Evolutionary conservation across 2,329 filamentous ascomycete genomes (phyloP), one percentile per base, ranked within the genome.

Genomic region (Epichloe sp.): DNA sequence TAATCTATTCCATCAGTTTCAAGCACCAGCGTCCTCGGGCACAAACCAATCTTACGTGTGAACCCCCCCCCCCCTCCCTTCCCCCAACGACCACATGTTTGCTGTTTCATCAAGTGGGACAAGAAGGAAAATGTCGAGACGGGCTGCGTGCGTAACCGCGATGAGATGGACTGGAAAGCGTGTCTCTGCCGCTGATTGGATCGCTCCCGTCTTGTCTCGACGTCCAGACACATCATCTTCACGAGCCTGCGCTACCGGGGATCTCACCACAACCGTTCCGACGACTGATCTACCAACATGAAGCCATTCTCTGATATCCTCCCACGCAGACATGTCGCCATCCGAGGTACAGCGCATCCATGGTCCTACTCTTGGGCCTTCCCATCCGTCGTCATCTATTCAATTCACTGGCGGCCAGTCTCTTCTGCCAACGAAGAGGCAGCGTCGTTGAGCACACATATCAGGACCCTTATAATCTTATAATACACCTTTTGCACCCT

Each of bases 321-420:
- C 8, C 7, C 26, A 31, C 26, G 26, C 8, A 21, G 26, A 35
- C 47, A 34, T 49, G 31, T 37, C 8, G 41, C 48, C 42, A 34
- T 48, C 19, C 23, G 45, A 51, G 11, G 44, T 51, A 44, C 50
- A 49, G 38, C 43, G 35, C 51, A 52, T 46, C 26, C 36, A 47
- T 47, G 38, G 46, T 49, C 43, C 34, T 38, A 52, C 51, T n/a
- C 35, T 46, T 38, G 36, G 48, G 19, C 14, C 19, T 15, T 26
- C 3, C 17, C 19, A 23, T 3, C 19, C 5, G 17, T 40, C 19
- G 19, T 47, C 31, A 4, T 12, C 37, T 4, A 40, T 41, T 45
- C 43, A 41, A 46, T 43, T 31, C 31, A 11, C 31, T 11, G 31
- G 31, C 8, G 31, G 31, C 31, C 31, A 11, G 3, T 10, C 19